Evolutionary conservation across 2,329 filamentous ascomycete genomes (phyloP).

Genomic region (Alternaria consortialis): DNA sequence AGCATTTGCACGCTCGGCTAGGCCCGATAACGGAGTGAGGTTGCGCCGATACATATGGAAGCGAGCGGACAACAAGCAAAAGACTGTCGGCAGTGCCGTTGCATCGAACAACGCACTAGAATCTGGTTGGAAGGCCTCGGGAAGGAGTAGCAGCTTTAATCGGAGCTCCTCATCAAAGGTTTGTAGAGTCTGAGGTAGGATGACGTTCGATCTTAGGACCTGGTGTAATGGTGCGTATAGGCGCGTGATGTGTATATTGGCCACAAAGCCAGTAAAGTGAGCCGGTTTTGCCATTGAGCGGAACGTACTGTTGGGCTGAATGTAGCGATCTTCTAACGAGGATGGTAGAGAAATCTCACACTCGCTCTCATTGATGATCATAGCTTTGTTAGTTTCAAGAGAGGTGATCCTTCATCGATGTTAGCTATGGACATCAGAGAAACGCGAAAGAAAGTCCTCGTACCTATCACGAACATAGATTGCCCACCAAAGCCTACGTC

Average conservation of each 20-base stretch:
- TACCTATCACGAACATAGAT: conserved; percentile 89
- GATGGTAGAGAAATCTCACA: conserved; percentile 85
- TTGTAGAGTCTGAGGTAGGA: conserved; percentile 74
- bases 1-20: conserved; percentile 72
- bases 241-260: conserved; percentile 82
- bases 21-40: conserved; percentile 74
- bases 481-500: conserved; percentile 90
- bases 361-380: conserved; percentile 85
- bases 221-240: conserved; percentile 78
- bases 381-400: conserved; percentile 80
- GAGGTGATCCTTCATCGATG: conserved; percentile 69
- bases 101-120: conserved; percentile 75
- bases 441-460: conserved; percentile 23
- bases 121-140: conserved; percentile 74
- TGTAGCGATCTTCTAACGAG: conserved; percentile 80
- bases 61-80: conserved; percentile 83
- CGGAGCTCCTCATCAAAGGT: conserved; percentile 83
- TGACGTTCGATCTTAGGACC: conserved; percentile 69
- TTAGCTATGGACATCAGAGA: conserved; percentile 28
- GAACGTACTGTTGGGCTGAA: conserved; percentile 63
- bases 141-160: conserved; percentile 77
- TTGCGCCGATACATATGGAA: conserved; percentile 90
- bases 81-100: conserved; percentile 75
- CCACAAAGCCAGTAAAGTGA: conserved; percentile 73
- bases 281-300: conserved; percentile 52